Conservation (phyloP, 2,329 filamentous ascomycete species). For the Ilyonectria mors-panacis region DNA sequence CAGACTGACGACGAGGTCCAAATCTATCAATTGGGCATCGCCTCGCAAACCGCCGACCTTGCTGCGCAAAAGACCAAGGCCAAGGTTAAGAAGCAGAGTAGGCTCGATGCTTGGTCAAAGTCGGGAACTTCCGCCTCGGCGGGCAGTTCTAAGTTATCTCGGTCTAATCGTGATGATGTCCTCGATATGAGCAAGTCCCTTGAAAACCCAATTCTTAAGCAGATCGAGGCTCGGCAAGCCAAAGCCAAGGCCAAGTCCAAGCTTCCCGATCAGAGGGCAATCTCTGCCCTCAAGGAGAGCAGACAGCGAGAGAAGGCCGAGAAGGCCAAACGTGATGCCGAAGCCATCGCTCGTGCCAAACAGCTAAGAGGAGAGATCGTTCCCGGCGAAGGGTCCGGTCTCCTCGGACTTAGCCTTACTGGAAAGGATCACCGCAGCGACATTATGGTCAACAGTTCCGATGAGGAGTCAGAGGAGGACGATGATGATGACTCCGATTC, state of each 20-base stretch:
- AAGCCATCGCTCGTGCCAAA: conserved; percentile 79
- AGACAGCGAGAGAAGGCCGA: conserved; percentile 83
- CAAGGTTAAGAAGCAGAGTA: conserved; percentile 69
- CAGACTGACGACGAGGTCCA: conserved; percentile 71
- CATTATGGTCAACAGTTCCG: conserved; percentile 90
- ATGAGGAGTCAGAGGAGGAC: conserved; percentile 80
- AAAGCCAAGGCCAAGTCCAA: conserved; percentile 50
- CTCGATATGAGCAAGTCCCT: conserved; percentile 62
- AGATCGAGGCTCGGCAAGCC: conserved; percentile 59
- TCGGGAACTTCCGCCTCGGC: conserved; percentile 55
- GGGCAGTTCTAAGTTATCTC: conserved; percentile 46
- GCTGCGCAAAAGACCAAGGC: conserved; percentile 48
- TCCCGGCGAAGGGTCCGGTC: conserved; percentile 82
- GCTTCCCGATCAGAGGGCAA: conserved; percentile 54
- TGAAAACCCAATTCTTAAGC: conserved; percentile 64
- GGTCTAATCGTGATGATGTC: conserved; percentile 63
- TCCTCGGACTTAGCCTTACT: conserved; percentile 78
- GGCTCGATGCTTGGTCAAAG: conserved; percentile 74
- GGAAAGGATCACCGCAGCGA: conserved; percentile 90
- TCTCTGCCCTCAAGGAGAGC: conserved; percentile 74
- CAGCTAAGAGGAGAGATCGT: conserved; percentile 55
- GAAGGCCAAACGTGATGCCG: conserved; percentile 79
- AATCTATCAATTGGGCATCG: conserved; percentile 59
- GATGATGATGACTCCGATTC: conserved; percentile 70
- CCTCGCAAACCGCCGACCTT: conserved; percentile 41